Percentiles rank a stretch among this genome's conserved stretches.
phyloP scores from a whole-genome alignment of 176 grass and related monocot genomes.

The Musa itinerans region DNA sequence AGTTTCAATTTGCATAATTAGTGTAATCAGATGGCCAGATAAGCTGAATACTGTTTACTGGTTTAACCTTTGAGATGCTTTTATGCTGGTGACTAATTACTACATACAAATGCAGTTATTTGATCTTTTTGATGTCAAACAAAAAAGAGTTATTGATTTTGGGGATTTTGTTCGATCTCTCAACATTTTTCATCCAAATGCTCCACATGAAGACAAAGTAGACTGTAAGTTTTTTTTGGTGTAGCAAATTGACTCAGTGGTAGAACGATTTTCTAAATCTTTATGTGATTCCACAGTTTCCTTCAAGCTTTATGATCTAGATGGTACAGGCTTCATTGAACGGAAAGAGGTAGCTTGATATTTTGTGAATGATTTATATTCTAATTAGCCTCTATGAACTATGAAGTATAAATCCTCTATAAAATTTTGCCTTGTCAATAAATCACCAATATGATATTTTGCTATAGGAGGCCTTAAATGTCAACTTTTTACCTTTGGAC shows the following conservation, averaged over 20 bases:
- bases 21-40: too few species aligned
- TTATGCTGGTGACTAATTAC: slow-evolving; percentile 3
- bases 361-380: not conserved
- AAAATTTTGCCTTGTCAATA: slow-evolving; percentile 1
- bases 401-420: slow-evolving; percentile 1
- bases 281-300: slow-evolving; percentile 42
- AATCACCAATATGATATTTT: not conserved
- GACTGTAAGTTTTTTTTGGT: slow-evolving; percentile 54
- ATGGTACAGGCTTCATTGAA: slow-evolving; percentile 81
- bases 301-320: slow-evolving; percentile 96
- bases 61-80: slow-evolving; percentile 11
- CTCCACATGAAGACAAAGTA: slow-evolving; percentile 88
- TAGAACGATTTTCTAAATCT: slow-evolving; percentile 18
- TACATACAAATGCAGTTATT: slow-evolving; percentile 54
- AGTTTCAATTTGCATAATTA: too few species aligned
- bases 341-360: slow-evolving; percentile 60
- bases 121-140: slow-evolving; percentile 91
- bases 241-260: slow-evolving; percentile 10
- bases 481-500: not conserved
- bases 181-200: slow-evolving; percentile 93
- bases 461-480: not conserved
- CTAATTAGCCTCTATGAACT: not conserved
- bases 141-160: slow-evolving; percentile 82
- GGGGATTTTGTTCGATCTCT: slow-evolving; percentile 86
- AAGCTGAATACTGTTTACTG: too few species aligned